Evolutionary conservation across 768 basidiomycete species (phyloP).

Genomic region (Cystofilobasidium bisporidii): DNA sequence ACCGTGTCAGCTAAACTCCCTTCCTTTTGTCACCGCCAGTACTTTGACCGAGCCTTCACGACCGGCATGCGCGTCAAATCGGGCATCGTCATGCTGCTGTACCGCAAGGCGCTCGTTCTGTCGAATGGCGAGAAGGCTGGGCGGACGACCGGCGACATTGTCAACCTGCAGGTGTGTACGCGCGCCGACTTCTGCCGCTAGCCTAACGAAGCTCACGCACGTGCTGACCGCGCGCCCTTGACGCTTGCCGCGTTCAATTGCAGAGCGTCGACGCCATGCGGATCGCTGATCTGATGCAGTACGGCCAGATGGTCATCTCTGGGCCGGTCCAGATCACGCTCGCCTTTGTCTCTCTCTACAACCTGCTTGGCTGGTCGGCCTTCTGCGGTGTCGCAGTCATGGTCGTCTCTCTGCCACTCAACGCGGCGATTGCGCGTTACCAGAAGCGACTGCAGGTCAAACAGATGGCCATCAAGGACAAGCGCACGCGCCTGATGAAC

Average conservation of each 20-base stretch:
- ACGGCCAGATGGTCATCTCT: constrained; percentile 66
- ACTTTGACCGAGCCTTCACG: constrained; percentile 62
- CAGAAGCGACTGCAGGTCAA: constrained; percentile 56
- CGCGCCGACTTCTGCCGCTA: neutral
- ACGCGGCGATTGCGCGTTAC: constrained; percentile 49
- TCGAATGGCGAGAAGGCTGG: constrained; percentile 69
- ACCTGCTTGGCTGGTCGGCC: constrained; percentile 77
- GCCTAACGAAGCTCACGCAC: no score
- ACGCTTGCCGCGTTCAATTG: neutral
- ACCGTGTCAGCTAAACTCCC: no score
- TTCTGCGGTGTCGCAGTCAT: constrained; percentile 36
- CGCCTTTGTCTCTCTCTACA: constrained; percentile 68
- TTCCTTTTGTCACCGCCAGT: no score
- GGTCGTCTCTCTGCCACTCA: constrained; percentile 35
- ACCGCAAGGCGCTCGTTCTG: constrained; percentile 72
- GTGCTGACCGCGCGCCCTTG: neutral
- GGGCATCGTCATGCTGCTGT: constrained; percentile 75
- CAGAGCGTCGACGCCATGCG: constrained; percentile 79
- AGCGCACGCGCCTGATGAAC: constrained; percentile 49
- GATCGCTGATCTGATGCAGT: constrained; percentile 69
- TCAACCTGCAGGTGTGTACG: constrained; percentile 50
- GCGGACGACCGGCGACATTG: constrained; percentile 79
- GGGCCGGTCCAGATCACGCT: constrained; percentile 82
- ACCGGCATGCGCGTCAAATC: constrained; percentile 76
- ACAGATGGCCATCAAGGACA: constrained; percentile 90